Base-by-base conservation (phyloP, 179 eudicot genomes). In the Heliamphora pulchella region DNA sequence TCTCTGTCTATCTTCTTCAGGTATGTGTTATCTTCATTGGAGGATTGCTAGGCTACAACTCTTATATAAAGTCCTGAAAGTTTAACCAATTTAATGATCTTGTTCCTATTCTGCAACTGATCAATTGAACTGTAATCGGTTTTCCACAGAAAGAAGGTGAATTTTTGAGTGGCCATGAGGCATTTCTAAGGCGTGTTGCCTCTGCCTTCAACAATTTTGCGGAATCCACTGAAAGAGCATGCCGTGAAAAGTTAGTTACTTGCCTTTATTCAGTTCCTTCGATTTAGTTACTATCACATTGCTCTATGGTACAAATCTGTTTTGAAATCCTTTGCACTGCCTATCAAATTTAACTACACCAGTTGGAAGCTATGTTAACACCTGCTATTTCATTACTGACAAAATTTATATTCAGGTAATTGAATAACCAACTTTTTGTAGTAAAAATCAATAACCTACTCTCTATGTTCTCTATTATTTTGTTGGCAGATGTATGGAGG, bases 161-260 rank as follows among this genome's bases (percentile, higher is more conserved):
- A 82, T 91, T 89, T 87, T 83, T 93, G 69, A 95, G 97, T 87
- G 90, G 91, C 85, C 93, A 93, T 83, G 97, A 90, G 73, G 89
- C 87, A 51, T 93, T 93, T 81, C 82, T 88, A 67, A 88, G 85
- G 76, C 93, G 99, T 65, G 94, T 94, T 75, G 89, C 90, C 74
- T 85, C 94, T 72, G 95, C 98, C 81, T 95, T 91, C 89, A 91
- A 90, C 87, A 90, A 84, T 82, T 95, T 95, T 90, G 98, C 98
- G 69, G 98, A 95, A 87, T 88, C 91, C 55, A 92, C 98, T 65
- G 98, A 95, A 79, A 86, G 85, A 83, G 88, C 96, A 74, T 94
- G 98, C 82, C 91, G 90, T 80, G 97, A 92, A 80, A 96, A 94
- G 99, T 94, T 46, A 81, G 81, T 81, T 61, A 77, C 80, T 76